Evolutionary conservation across 2,329 filamentous ascomycete genomes (phyloP).

Genomic region (Aureobasidium sp.): DNA sequence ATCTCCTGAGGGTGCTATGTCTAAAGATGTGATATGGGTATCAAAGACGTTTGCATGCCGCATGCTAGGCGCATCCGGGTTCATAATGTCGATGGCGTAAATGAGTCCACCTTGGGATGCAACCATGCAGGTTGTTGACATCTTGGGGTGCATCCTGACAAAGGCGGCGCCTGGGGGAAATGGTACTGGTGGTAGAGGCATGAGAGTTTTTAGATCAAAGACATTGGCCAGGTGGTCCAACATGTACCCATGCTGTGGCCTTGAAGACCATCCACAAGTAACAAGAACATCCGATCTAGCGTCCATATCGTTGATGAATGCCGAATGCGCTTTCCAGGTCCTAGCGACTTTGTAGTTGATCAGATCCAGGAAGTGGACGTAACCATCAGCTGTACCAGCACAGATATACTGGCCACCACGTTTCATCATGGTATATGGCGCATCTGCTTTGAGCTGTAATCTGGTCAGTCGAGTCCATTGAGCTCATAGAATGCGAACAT

Average conservation of each 20-base stretch:
- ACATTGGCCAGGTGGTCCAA: slow-evolving; percentile 91
- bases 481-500: slow-evolving; percentile 9
- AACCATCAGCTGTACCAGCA: slow-evolving; percentile 74
- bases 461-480: background rate
- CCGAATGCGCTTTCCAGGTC: slow-evolving; percentile 82
- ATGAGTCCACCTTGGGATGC: slow-evolving; percentile 88
- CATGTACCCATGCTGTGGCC: slow-evolving; percentile 71
- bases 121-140: slow-evolving; percentile 91
- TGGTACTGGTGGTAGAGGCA: slow-evolving; percentile 80
- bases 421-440: slow-evolving; percentile 87
- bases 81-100: slow-evolving; percentile 92
- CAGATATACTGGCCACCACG: slow-evolving; percentile 79
- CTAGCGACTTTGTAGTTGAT: slow-evolving; percentile 70
- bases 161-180: slow-evolving; percentile 89
- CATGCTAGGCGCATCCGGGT: slow-evolving; percentile 78
- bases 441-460: slow-evolving; percentile 55
- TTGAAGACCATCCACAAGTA: slow-evolving; percentile 85
- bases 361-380: slow-evolving; percentile 79
- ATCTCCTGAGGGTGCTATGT: slow-evolving; percentile 81
- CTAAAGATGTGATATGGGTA: slow-evolving; percentile 67
- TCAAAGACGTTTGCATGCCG: slow-evolving; percentile 69
- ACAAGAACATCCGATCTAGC: slow-evolving; percentile 90
- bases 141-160: slow-evolving; percentile 91
- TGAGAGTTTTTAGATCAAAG: slow-evolving; percentile 87
- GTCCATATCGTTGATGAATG: slow-evolving; percentile 93